Percentiles rank a stretch among this genome's conserved stretches.
phyloP scores from a whole-genome alignment of 441 rosid species.

The Populus hybrid region DNA sequence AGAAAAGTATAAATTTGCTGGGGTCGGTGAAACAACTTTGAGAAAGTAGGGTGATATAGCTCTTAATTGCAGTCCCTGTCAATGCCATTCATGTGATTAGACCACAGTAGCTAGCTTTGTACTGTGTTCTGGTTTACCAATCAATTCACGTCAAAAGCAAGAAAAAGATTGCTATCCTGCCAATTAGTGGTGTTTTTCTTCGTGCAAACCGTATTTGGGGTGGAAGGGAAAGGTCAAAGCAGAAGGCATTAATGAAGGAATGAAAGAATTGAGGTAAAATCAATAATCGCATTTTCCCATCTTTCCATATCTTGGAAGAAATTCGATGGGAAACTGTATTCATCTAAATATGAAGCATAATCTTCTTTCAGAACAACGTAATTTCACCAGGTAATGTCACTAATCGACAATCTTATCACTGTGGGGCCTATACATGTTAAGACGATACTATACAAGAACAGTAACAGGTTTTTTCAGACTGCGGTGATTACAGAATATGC shows the following conservation, averaged over 20 bases:
- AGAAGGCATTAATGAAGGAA: too few species aligned
- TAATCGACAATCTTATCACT: neutral
- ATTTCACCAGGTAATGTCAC: neutral
- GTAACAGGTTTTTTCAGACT: neutral
- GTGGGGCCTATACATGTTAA: neutral
- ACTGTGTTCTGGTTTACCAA: neutral
- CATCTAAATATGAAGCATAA: neutral
- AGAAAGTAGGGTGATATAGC: neutral
- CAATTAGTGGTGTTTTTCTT: neutral
- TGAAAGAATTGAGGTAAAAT: neutral
- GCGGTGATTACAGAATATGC: neutral
- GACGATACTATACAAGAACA: neutral
- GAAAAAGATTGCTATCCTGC: neutral
- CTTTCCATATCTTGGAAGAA: neutral
- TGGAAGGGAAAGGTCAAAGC: neutral
- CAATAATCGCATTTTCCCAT: neutral
- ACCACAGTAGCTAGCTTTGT: neutral
- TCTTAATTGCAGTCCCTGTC: neutral
- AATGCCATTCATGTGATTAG: neutral
- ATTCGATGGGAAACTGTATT: neutral
- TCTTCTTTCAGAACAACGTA: neutral
- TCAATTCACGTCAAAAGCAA: neutral
- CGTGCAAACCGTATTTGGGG: neutral
- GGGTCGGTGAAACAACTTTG: neutral
- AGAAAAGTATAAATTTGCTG: neutral